These are phyloP conservation scores for Asclepias syriaca DNA, from an alignment of 257 asterid genomes.

Conservation along the genomic window DNA sequence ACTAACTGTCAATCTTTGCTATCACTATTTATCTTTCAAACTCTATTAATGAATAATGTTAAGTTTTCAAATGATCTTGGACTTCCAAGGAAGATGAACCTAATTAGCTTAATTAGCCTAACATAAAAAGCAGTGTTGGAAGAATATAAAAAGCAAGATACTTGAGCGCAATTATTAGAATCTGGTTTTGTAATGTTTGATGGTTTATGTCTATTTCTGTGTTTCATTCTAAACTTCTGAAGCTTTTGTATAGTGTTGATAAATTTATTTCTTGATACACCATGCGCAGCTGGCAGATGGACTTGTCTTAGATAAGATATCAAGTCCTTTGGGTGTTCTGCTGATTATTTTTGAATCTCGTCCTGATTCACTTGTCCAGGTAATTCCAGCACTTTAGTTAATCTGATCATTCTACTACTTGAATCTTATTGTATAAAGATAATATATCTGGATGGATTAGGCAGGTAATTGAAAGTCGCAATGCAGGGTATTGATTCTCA, in stretches of 20 bases:
- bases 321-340: slow-evolving; percentile 82
- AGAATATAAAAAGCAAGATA: neutral
- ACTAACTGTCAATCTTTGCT: too few species aligned
- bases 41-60: neutral
- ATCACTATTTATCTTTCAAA: neutral
- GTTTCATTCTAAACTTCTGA: neutral
- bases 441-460: neutral
- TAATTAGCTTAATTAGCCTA: neutral
- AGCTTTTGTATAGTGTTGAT: neutral
- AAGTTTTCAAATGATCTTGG: neutral
- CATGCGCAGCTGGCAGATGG: slow-evolving; percentile 70
- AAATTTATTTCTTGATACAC: neutral
- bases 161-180: neutral
- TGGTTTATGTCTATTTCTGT: neutral
- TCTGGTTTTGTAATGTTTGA: neutral
- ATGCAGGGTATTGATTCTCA: neutral
- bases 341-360: slow-evolving; percentile 83
- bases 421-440: neutral
- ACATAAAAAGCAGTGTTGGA: neutral
- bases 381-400: slow-evolving; percentile 10
- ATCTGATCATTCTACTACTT: neutral
- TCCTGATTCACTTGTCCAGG: slow-evolving; percentile 90
- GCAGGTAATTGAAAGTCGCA: neutral
- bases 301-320: slow-evolving; percentile 62
- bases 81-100: neutral